These are phyloP conservation scores for Plantago elongata DNA, from an alignment of 257 asterid species.

Conservation along the genomic window DNA sequence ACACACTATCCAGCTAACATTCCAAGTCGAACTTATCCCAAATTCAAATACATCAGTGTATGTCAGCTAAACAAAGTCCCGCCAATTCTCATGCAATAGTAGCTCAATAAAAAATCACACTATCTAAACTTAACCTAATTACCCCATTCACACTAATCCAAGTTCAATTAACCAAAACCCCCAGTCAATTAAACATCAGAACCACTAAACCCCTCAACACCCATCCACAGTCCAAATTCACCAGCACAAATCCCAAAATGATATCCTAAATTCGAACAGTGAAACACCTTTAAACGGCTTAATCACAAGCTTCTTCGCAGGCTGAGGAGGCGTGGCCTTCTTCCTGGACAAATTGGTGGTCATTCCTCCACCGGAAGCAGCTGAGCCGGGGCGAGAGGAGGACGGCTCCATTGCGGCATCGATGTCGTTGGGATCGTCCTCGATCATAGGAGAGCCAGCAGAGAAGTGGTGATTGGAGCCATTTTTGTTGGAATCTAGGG, in stretches of 20 bases:
- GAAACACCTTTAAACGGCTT: conserved; percentile 65
- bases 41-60: no score
- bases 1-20: no score
- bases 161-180: neutral
- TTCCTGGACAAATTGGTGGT: conserved; percentile 68
- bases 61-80: no score
- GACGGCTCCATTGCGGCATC: conserved; percentile 47
- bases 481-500: conserved; percentile 43
- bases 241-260: conserved; percentile 11
- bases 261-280: neutral
- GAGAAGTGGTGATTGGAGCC: conserved; percentile 7
- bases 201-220: conserved; percentile 27
- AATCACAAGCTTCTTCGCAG: conserved; percentile 75
- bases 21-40: no score
- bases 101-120: no score
- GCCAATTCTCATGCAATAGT: no score
- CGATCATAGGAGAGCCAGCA: conserved; percentile 43
- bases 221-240: neutral
- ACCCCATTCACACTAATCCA: neutral
- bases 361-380: conserved; percentile 44
- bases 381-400: conserved; percentile 33
- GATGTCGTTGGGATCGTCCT: conserved; percentile 42
- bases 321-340: conserved; percentile 80
- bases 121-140: neutral
- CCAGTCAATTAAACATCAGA: conserved; percentile 4